phyloP scores from a whole-genome alignment of 2,329 filamentous ascomycete species.

The Stagonosporopsis tanaceti region DNA sequence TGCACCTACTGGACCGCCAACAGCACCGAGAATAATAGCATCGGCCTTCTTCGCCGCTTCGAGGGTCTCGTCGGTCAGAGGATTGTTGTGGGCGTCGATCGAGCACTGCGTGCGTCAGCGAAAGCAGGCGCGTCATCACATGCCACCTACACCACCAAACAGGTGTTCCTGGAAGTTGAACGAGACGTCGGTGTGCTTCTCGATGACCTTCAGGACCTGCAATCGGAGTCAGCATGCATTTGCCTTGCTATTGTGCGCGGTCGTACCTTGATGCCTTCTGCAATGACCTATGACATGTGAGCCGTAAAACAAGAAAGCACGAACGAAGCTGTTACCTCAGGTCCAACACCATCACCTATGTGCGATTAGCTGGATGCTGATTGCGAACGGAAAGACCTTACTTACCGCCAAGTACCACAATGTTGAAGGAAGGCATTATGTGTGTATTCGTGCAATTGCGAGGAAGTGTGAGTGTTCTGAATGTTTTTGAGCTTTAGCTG shows the following conservation, averaged over 20 bases:
- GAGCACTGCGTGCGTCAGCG: slow-evolving; percentile 69
- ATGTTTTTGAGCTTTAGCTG: slow-evolving; percentile 17
- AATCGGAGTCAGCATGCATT: not conserved
- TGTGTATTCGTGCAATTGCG: slow-evolving; percentile 5
- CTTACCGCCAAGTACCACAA: slow-evolving; percentile 53
- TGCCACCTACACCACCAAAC: slow-evolving; percentile 81
- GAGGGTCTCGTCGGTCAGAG: slow-evolving; percentile 85
- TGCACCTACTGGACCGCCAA: slow-evolving; percentile 79
- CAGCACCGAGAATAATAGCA: slow-evolving; percentile 89
- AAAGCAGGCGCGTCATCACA: not conserved
- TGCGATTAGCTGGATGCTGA: slow-evolving; percentile 24
- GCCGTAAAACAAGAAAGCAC: slow-evolving; percentile 16
- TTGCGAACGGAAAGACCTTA: not conserved
- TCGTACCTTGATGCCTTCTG: slow-evolving; percentile 82
- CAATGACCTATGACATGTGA: slow-evolving; percentile 69
- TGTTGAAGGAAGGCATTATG: slow-evolving; percentile 52
- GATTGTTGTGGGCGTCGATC: slow-evolving; percentile 80
- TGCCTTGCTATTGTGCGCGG: not conserved
- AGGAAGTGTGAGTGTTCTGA: slow-evolving; percentile 1
- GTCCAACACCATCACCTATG: slow-evolving; percentile 52
- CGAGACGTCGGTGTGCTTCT: slow-evolving; percentile 75
- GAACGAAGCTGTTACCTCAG: slow-evolving; percentile 45
- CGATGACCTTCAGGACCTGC: slow-evolving; percentile 80
- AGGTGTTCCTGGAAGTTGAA: slow-evolving; percentile 93
- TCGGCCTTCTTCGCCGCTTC: slow-evolving; percentile 83